Conservation (phyloP, 75 land plant species). For the Selaginella tamariscina region DNA sequence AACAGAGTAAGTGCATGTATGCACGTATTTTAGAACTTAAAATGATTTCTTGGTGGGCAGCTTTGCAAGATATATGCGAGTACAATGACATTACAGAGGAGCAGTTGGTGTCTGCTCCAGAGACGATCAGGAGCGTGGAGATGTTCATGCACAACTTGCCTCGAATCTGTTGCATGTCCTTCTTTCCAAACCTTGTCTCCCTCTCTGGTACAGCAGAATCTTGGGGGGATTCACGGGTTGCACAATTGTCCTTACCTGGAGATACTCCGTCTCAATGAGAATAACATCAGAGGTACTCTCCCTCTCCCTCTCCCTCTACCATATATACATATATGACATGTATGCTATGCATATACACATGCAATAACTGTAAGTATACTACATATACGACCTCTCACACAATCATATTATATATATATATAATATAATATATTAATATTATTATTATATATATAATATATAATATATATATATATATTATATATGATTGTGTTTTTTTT, state of each 20-base stretch:
- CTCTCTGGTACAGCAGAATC: conserved; percentile 32
- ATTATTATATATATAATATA: no score
- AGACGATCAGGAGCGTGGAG: conserved; percentile 27
- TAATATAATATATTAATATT: no score
- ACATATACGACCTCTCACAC: no score
- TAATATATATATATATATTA: no score
- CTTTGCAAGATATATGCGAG: conserved; percentile 35
- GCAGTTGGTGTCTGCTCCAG: conserved; percentile 31
- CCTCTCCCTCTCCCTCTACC: neutral
- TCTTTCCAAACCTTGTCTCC: conserved; percentile 31
- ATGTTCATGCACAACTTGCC: conserved; percentile 35
- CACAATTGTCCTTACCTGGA: conserved; percentile 28
- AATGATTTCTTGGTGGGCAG: conserved; percentile 13
- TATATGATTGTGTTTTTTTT: no score
- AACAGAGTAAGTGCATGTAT: neutral
- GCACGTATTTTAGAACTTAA: neutral
- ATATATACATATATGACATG: no score
- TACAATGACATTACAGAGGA: conserved; percentile 36
- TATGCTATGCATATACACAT: no score
- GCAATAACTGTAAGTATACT: no score
- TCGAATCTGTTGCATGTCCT: conserved; percentile 36
- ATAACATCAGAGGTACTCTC: conserved; percentile 25
- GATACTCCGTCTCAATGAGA: conserved; percentile 30
- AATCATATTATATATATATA: no score
- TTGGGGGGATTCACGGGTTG: conserved; percentile 26